Base-by-base conservation (phyloP, 2,329 filamentous ascomycete species). In the Colletotrichum melonis region DNA sequence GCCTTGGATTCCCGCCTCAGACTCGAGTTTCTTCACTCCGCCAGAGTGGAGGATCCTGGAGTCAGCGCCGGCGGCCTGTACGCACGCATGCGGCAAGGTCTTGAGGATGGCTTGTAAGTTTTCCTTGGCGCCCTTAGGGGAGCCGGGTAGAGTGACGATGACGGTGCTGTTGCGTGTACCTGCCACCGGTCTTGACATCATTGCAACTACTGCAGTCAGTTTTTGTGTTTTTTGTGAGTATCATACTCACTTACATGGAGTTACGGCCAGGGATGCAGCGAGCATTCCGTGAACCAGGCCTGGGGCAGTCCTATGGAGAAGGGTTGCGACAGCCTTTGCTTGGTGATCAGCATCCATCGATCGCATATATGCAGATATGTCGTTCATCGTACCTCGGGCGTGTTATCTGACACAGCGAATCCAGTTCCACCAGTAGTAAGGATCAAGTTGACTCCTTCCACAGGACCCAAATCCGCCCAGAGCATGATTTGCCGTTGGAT, bases 241-340 rank as follows among this genome's bases (percentile, higher is more conserved):
- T 6, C 3, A 7, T 4, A 7, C 7, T n/a, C 42, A 84, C 93
- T 86, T 85, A 97, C 95, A 99, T 59, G 96, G 95, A 3, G 97
- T 99, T 42, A 98, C 91, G 56, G 90, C 86, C 19, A 98, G 85
- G 1, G 96, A 98, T 24, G 94, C 88, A 6, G 95, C 88, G 55
- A 99, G 87, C 96, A 99, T 99, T 76, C 92, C 95, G 83, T 99
- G 95, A n/a, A 98, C 93, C 63, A 99, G 87, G 1, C 97, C 97
- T 0, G 95, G 92, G 0, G 97, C 97, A 81, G 96, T 91, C 80
- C 93, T 95, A 79, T 98, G 92, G 56, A 98, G 87, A 54, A 98
- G 83, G 5, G 92, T 90, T 16, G 88, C 85, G n/a, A 98, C 89
- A 63, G 95, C 95, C 93, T 96, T 75, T 30, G 8, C 4, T 49